A percentile compares a stretch with the other conserved stretches of the same genome.
These are phyloP conservation scores for Pythium dissotocum DNA, from an alignment of 352 stramenopile genomes.

Conservation along the genomic window DNA sequence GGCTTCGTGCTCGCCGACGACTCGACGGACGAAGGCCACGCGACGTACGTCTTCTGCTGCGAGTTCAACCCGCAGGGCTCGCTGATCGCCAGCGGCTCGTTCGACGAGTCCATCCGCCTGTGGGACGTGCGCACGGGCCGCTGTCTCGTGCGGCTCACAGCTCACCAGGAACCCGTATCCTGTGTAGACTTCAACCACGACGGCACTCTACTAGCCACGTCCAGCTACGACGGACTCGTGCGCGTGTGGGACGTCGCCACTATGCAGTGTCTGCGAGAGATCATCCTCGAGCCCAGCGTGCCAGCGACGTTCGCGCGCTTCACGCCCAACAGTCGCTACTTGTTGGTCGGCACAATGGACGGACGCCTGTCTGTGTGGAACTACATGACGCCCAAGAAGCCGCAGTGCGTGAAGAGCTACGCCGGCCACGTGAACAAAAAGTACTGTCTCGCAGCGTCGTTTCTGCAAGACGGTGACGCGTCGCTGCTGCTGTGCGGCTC, in stretches of 20 bases:
- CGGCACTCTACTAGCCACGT: constrained; percentile 91
- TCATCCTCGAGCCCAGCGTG: constrained; percentile 65
- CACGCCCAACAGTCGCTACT: constrained; percentile 93
- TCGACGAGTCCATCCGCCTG: constrained; percentile 95
- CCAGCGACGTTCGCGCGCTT: constrained; percentile 87
- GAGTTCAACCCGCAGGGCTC: constrained; percentile 94
- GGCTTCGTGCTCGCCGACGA: constrained; percentile 9
- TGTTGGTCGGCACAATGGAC: constrained; percentile 93
- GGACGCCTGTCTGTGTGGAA: constrained; percentile 91
- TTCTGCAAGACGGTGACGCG: constrained; percentile 55
- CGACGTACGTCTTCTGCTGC: constrained; percentile 95
- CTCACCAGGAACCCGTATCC: constrained; percentile 95
- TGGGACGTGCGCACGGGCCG: constrained; percentile 95
- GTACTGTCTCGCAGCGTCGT: constrained; percentile 88
- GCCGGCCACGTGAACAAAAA: constrained; percentile 74
- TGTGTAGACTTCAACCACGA: constrained; percentile 94
- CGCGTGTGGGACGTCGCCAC: constrained; percentile 97
- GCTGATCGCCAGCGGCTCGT: constrained; percentile 88
- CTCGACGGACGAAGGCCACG: constrained; percentile 69
- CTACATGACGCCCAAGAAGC: constrained; percentile 53
- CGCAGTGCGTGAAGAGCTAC: constrained; percentile 69
- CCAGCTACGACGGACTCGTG: constrained; percentile 74
- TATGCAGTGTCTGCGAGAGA: constrained; percentile 94
- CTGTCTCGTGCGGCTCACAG: constrained; percentile 86
- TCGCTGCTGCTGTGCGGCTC: constrained; percentile 88